phyloP scores from a whole-genome alignment of 768 basidiomycete genomes.

The Hebeloma cylindrosporum region DNA sequence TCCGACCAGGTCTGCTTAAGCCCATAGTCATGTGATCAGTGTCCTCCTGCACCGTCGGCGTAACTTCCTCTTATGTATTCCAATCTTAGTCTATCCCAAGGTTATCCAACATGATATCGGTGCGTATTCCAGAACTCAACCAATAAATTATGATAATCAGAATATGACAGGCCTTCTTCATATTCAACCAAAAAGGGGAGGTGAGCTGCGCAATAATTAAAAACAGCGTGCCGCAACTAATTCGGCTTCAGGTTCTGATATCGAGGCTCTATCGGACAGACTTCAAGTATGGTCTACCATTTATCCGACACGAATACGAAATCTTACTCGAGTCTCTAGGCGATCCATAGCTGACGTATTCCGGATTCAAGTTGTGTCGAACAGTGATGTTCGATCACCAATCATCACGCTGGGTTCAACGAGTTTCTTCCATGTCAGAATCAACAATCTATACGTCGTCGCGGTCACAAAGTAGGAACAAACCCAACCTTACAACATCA shows the following conservation, averaged over 20 bases:
- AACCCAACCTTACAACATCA: constrained; percentile 1
- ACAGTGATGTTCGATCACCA: constrained; percentile 94
- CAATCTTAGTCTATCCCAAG: no score
- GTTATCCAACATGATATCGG: no score
- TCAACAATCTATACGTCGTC: constrained; percentile 94
- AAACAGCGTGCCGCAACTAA: background rate
- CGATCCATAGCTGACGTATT: constrained; percentile 98
- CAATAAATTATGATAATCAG: no score
- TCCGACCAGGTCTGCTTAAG: no score
- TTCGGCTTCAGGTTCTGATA: constrained; percentile 75
- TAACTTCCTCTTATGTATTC: no score
- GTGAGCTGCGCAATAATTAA: constrained; percentile 42
- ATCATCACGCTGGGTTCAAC: constrained; percentile 98
- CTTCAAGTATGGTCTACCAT: constrained; percentile 71
- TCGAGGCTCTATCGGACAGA: constrained; percentile 95
- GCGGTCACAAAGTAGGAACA: constrained; percentile 95
- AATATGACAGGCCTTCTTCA: constrained; percentile 99
- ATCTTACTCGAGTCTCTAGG: constrained; percentile 41
- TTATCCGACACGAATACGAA: constrained; percentile 1
- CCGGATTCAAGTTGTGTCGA: constrained; percentile 97
- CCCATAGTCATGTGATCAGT: no score
- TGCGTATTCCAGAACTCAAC: no score
- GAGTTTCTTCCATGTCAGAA: constrained; percentile 96
- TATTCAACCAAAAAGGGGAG: constrained; percentile 99
- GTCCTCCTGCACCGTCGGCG: no score